Percentiles rank a stretch among this genome's conserved stretches.
Evolutionary conservation across 2,329 filamentous ascomycete species (phyloP).

Genomic region (Verticillium alfalfae): DNA sequence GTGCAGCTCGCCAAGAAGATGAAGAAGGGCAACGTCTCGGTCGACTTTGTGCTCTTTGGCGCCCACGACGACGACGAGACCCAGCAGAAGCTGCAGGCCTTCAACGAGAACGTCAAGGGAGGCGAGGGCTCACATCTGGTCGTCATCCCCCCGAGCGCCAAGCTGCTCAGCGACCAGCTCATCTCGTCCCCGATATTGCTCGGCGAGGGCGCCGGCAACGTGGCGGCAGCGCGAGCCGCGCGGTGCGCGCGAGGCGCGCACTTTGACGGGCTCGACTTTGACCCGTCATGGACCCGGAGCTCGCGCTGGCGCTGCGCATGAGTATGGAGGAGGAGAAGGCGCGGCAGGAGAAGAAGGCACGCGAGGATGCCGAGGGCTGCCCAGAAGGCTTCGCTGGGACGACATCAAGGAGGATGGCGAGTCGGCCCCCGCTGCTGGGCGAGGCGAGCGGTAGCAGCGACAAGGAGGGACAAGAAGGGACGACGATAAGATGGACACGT

Average conservation of each 20-base stretch:
- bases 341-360: constrained; percentile 78
- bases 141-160: constrained; percentile 83
- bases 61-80: constrained; percentile 86
- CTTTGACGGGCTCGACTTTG: constrained; percentile 73
- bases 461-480: constrained; percentile 39
- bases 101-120: constrained; percentile 89
- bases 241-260: too few relatives aligned
- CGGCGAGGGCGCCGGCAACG: constrained; percentile 64
- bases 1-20: constrained; percentile 92
- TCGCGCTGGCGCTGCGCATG: constrained; percentile 92
- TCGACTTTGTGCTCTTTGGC: constrained; percentile 93
- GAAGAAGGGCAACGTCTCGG: constrained; percentile 94
- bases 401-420: constrained; percentile 78
- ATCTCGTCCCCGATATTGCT: constrained; percentile 85
- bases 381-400: constrained; percentile 69
- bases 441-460: constrained; percentile 57
- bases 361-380: constrained; percentile 66
- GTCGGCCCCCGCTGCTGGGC: constrained; percentile 56
- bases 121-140: constrained; percentile 88
- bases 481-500: constrained; percentile 86
- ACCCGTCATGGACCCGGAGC: constrained; percentile 86
- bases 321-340: constrained; percentile 98
- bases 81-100: constrained; percentile 86
- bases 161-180: constrained; percentile 87
- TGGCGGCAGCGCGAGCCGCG: constrained; percentile 40